Conservation (phyloP, 2,329 filamentous ascomycete species). For the Fusarium virguliforme region DNA sequence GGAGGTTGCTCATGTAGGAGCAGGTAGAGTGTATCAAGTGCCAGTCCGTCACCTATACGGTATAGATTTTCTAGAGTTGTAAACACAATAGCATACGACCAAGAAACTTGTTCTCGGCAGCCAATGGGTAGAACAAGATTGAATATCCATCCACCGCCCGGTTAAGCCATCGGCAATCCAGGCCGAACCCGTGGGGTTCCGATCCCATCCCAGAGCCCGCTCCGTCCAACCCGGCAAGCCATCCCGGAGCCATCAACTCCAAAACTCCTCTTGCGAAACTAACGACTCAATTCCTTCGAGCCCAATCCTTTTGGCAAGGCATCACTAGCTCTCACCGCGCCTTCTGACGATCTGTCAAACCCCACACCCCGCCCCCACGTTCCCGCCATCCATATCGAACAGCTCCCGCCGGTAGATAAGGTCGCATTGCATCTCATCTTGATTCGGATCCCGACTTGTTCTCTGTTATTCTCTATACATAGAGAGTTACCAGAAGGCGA, state of each 20-base stretch:
- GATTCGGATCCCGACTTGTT: background rate
- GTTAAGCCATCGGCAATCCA: background rate
- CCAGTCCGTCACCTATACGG: constrained; percentile 40
- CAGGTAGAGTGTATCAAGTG: constrained; percentile 16
- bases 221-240: background rate
- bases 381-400: constrained; percentile 20
- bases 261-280: background rate
- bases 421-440: constrained; percentile 17
- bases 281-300: background rate
- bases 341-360: constrained; percentile 18
- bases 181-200: constrained; percentile 6
- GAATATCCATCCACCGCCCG: background rate
- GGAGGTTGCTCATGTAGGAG: constrained; percentile 76
- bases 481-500: background rate
- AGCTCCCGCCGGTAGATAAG: constrained; percentile 5
- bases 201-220: background rate
- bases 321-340: constrained; percentile 15
- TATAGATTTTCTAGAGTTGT: constrained; percentile 46
- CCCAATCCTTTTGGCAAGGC: background rate
- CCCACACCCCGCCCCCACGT: constrained; percentile 33
- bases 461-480: background rate
- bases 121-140: background rate
- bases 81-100: constrained; percentile 11
- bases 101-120: background rate
- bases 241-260: background rate